phyloP scores from a whole-genome alignment of 768 basidiomycete genomes.

The Lanmaoa pseudosensibilis region DNA sequence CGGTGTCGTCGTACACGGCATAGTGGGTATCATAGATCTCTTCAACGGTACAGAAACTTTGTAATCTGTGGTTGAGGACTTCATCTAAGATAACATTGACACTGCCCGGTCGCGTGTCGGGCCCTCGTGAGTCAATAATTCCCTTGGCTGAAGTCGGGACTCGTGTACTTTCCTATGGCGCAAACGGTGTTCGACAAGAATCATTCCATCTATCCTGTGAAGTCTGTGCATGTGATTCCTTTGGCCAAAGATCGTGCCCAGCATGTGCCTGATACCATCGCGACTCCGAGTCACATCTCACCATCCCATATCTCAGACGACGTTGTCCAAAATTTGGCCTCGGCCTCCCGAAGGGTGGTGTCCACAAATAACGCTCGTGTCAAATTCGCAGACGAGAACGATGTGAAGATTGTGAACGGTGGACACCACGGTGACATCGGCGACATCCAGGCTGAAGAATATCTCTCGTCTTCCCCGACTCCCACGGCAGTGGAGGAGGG shows the following conservation, averaged over 20 bases:
- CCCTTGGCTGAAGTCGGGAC: constrained; percentile 1
- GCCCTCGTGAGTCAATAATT: constrained; percentile 48
- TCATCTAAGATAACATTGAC: constrained; percentile 17
- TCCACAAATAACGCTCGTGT: constrained; percentile 39
- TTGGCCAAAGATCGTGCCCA: constrained; percentile 64
- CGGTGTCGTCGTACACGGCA: constrained; percentile 66
- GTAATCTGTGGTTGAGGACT: neutral
- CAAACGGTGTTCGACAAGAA: constrained; percentile 60
- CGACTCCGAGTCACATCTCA: constrained; percentile 50
- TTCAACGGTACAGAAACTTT: constrained; percentile 59
- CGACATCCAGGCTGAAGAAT: neutral
- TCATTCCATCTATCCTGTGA: constrained; percentile 65
- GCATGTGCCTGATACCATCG: constrained; percentile 50
- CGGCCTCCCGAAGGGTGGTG: constrained; percentile 8
- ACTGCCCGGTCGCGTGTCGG: constrained; percentile 65
- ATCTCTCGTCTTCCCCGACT: constrained; percentile 17
- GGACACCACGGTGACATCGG: neutral
- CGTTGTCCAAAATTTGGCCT: constrained; percentile 21
- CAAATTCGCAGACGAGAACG: constrained; percentile 51
- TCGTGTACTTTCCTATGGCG: neutral
- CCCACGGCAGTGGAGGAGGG: too few species aligned
- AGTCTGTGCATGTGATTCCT: constrained; percentile 70
- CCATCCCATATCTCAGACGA: constrained; percentile 45
- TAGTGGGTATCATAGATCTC: constrained; percentile 71
- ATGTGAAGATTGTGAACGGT: constrained; percentile 44